Percentiles rank a stretch among this genome's conserved stretches.
Conservation (phyloP, 2,329 filamentous ascomycete genomes). For the Lecanicillium sp. region DNA sequence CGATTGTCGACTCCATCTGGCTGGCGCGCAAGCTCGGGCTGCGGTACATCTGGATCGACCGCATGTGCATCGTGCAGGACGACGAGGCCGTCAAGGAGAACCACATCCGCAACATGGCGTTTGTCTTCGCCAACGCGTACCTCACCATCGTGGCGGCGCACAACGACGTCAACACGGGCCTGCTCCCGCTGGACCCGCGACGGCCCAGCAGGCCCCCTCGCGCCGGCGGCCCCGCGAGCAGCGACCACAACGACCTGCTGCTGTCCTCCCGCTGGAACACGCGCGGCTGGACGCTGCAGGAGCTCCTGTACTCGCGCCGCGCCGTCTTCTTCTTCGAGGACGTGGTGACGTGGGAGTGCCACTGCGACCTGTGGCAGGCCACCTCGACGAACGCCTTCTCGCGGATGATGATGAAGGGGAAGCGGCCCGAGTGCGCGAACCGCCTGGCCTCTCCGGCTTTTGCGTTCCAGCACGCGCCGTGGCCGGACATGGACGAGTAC, state of each 20-base stretch:
- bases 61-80: constrained; percentile 40
- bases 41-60: constrained; percentile 41
- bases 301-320: constrained; percentile 36
- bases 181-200: constrained; percentile 31
- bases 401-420: constrained; percentile 25
- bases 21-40: constrained; percentile 37
- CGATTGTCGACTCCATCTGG: constrained; percentile 40
- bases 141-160: constrained; percentile 39
- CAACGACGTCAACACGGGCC: constrained; percentile 33
- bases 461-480: constrained; percentile 35
- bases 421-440: constrained; percentile 27
- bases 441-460: constrained; percentile 27
- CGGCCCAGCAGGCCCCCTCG: constrained; percentile 23
- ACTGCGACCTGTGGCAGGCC: constrained; percentile 37
- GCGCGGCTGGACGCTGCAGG: constrained; percentile 39
- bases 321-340: constrained; percentile 40
- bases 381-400: constrained; percentile 22
- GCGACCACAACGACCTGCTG: constrained; percentile 34
- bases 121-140: constrained; percentile 38
- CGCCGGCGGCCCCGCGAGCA: constrained; percentile 16
- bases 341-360: constrained; percentile 39
- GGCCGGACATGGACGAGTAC: constrained; percentile 42
- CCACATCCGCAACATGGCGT: constrained; percentile 40
- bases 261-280: constrained; percentile 33
- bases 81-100: constrained; percentile 32